These are phyloP conservation scores for Psidium friedrichsthalianum DNA, from an alignment of 345 rosid genomes.

Conservation along the genomic window DNA sequence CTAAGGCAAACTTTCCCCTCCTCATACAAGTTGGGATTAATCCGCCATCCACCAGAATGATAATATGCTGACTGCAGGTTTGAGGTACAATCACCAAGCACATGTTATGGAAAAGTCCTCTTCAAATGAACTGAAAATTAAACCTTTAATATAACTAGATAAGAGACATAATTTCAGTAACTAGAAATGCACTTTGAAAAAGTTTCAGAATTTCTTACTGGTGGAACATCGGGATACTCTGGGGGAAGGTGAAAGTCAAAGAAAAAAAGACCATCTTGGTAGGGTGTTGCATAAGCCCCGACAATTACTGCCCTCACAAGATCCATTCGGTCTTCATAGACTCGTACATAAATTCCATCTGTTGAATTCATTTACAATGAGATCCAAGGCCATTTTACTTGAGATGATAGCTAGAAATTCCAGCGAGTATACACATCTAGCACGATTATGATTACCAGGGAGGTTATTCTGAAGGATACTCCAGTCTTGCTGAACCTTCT, in stretches of 20 bases:
- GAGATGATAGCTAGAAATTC: not conserved
- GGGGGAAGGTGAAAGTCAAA: conserved; percentile 92
- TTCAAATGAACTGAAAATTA: not conserved
- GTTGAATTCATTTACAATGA: not conserved
- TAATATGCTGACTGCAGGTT: conserved; percentile 76
- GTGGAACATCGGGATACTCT: conserved; percentile 85
- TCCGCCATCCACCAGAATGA: conserved; percentile 97
- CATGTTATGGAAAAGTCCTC: not conserved
- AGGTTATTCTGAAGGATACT: conserved; percentile 91
- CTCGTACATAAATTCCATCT: conserved; percentile 87
- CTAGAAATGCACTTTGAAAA: not conserved
- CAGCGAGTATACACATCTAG: not conserved
- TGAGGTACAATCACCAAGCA: conserved; percentile 1
- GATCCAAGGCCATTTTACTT: not conserved
- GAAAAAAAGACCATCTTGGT: conserved; percentile 97
- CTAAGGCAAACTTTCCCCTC: conserved; percentile 99
- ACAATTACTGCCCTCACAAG: conserved; percentile 83
- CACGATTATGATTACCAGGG: conserved; percentile 48
- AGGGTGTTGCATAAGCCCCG: conserved; percentile 96
- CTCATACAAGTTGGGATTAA: conserved; percentile 91
- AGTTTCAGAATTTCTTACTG: conserved; percentile 32
- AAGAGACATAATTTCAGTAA: not conserved
- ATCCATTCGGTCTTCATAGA: conserved; percentile 94
- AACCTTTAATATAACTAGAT: not conserved
- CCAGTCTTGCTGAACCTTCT: conserved; percentile 98